Evolutionary conservation across 2,329 filamentous ascomycete genomes (phyloP).

Genomic region (Akanthomyces muscarius): DNA sequence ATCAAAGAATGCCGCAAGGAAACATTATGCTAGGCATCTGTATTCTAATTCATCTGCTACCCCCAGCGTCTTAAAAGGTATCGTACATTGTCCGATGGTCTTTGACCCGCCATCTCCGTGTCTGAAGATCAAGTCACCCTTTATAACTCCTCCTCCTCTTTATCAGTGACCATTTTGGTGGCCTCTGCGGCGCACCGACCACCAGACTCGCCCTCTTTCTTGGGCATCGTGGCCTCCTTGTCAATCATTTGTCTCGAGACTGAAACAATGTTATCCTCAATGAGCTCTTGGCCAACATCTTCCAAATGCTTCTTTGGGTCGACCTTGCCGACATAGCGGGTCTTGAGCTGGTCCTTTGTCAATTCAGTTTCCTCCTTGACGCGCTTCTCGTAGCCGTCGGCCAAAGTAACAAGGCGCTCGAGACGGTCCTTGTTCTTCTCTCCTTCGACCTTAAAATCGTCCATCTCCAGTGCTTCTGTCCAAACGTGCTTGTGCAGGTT

Average conservation of each 20-base stretch:
- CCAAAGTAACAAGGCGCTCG: constrained; percentile 80
- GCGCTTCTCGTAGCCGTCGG: constrained; percentile 96
- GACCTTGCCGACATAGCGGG: constrained; percentile 96
- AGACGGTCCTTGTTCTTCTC: constrained; percentile 82
- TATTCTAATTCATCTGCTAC: not conserved
- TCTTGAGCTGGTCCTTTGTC: constrained; percentile 96
- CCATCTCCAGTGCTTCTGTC: constrained; percentile 97
- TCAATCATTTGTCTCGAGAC: constrained; percentile 99
- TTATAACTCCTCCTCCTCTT: constrained; percentile 39
- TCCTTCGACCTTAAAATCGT: constrained; percentile 84
- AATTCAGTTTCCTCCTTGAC: constrained; percentile 98
- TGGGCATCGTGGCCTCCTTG: constrained; percentile 92
- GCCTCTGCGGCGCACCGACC: constrained; percentile 50
- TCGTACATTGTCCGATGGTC: constrained; percentile 13
- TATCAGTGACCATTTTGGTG: constrained; percentile 68
- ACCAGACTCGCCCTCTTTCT: constrained; percentile 51
- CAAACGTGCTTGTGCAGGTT: constrained; percentile 99
- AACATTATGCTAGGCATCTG: not conserved
- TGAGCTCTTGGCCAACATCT: constrained; percentile 91
- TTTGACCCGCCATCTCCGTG: constrained; percentile 2
- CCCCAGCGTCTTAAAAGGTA: constrained; percentile 12
- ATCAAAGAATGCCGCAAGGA: not conserved
- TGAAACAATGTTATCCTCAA: constrained; percentile 98
- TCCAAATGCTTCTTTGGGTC: constrained; percentile 99
- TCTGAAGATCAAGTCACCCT: constrained; percentile 10